Base-by-base conservation (phyloP, 1,139 yeast genomes). In the Waltiozyma sp. region DNA sequence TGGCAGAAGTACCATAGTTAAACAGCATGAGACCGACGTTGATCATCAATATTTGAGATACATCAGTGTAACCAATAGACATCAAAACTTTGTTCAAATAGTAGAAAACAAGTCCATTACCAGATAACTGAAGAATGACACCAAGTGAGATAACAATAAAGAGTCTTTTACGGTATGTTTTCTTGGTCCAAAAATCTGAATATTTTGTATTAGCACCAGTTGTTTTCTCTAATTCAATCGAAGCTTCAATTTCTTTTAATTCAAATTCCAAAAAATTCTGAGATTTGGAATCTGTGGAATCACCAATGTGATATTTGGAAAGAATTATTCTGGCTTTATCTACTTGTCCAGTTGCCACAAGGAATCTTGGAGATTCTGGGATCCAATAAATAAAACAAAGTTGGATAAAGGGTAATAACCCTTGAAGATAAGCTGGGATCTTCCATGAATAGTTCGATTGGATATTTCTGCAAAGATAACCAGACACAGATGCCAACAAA, bases 401-500 rank as follows among this genome's bases (percentile, higher is more conserved):
- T 34, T 42, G 43, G 14, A 42, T 13, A 8, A 40, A 19, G 4
- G 47, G 47, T 34, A 42, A 40, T 6, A 42, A 28, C 11, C 38
- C 43, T 37, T 44, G 47, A 14, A 42, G 16, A 31, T 48, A 43
- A 4, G 67, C 55, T 18, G 71, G 71, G 33, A 65, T 51, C 51
- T 69, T 58, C 70, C 70, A 68, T 7, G 61, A 53, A 64, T 68
- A 63, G 21, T 55, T 54, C 10, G 51, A 43, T 2, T 40, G 39
- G 13, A 53, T 23, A 40, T 48, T 41, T 35, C 51, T 19, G 14
- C 14, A 47, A 16, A 75, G 65, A 42, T 78, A 79, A 47, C 62
- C 70, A 4, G 75, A 64, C 31, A 69, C 64, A 73, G 76, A 70
- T 3, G 81, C 73, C 78, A 43, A 75, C 50, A 37, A 71, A 57